phyloP scores from a whole-genome alignment of 2,329 filamentous ascomycete species.

The Xylaria sp. region DNA sequence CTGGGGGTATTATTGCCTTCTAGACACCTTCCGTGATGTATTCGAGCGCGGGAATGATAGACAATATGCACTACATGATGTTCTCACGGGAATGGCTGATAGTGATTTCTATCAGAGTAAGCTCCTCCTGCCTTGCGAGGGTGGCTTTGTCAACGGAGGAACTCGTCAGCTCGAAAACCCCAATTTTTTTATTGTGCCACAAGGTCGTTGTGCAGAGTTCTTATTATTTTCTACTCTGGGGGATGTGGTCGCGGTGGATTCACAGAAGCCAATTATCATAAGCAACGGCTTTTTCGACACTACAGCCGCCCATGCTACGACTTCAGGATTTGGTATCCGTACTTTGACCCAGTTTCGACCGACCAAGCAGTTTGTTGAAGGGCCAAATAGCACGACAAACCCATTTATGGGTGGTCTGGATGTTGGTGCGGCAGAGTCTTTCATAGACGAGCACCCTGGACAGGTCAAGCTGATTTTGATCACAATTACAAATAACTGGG shows the following conservation, averaged over 20 bases:
- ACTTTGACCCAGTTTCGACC: slow-evolving; percentile 39
- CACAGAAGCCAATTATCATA: slow-evolving; percentile 24
- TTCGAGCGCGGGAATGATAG: slow-evolving; percentile 41
- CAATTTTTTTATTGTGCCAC: slow-evolving; percentile 44
- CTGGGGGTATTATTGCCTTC: slow-evolving; percentile 44
- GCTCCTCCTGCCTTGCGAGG: slow-evolving; percentile 28
- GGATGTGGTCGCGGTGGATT: slow-evolving; percentile 18
- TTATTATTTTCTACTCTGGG: slow-evolving; percentile 41
- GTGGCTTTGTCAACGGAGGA: slow-evolving; percentile 42
- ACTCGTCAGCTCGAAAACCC: slow-evolving; percentile 36
- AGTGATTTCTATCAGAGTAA: slow-evolving; percentile 31
- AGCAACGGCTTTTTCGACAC: slow-evolving; percentile 45
- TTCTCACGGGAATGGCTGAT: slow-evolving; percentile 29
- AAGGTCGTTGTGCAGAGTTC: slow-evolving; percentile 43
- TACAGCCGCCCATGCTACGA: slow-evolving; percentile 38
- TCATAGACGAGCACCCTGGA: slow-evolving; percentile 24
- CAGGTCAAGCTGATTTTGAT: slow-evolving; percentile 39
- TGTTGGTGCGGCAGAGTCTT: slow-evolving; percentile 33
- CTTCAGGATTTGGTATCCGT: slow-evolving; percentile 37
- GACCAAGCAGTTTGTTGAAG: slow-evolving; percentile 33
- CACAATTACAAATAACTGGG: slow-evolving; percentile 46
- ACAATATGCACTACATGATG: slow-evolving; percentile 16
- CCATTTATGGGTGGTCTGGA: slow-evolving; percentile 41
- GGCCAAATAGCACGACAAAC: slow-evolving; percentile 35
- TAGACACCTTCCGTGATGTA: slow-evolving; percentile 43